Evolutionary conservation across 2,329 filamentous ascomycete species (phyloP).

Genomic region (Arachnopeziza araneosa): DNA sequence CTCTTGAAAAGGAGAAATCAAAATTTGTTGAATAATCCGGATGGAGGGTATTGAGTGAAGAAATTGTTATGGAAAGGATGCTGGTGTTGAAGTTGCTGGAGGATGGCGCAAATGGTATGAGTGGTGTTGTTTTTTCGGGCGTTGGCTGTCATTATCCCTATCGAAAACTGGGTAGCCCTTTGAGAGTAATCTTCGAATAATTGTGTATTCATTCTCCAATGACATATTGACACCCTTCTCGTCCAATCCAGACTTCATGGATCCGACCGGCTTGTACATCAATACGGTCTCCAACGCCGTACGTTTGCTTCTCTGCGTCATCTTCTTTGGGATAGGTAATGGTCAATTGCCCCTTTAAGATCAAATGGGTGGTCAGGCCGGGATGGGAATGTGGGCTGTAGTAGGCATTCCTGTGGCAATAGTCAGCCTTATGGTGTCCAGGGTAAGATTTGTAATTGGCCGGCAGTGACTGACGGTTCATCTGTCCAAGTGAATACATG

Average conservation of each 20-base stretch:
- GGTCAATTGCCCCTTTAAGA: conserved; percentile 58
- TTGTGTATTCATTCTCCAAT: conserved; percentile 46
- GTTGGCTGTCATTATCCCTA: not conserved
- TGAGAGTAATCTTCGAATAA: not conserved
- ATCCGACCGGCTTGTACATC: conserved; percentile 59
- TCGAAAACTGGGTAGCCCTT: not conserved
- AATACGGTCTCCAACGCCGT: conserved; percentile 54
- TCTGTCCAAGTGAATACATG: conserved; percentile 71
- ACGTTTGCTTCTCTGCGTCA: conserved; percentile 49
- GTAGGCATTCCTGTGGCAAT: conserved; percentile 51
- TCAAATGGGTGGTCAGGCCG: conserved; percentile 63
- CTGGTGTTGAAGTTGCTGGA: not conserved
- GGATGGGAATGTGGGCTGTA: conserved; percentile 63
- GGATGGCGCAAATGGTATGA: not conserved
- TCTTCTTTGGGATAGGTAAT: conserved; percentile 59
- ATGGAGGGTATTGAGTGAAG: not conserved
- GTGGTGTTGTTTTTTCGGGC: not conserved
- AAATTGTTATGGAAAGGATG: not conserved
- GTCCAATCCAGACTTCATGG: conserved; percentile 67
- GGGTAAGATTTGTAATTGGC: conserved; percentile 8
- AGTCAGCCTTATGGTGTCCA: conserved; percentile 14
- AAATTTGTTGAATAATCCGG: not conserved
- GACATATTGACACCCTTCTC: conserved; percentile 61
- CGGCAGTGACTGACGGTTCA: conserved; percentile 53
- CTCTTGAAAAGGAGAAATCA: conserved; percentile 2